Conservation (phyloP, 352 stramenopile species). For the Paralagenidium karlingii region DNA sequence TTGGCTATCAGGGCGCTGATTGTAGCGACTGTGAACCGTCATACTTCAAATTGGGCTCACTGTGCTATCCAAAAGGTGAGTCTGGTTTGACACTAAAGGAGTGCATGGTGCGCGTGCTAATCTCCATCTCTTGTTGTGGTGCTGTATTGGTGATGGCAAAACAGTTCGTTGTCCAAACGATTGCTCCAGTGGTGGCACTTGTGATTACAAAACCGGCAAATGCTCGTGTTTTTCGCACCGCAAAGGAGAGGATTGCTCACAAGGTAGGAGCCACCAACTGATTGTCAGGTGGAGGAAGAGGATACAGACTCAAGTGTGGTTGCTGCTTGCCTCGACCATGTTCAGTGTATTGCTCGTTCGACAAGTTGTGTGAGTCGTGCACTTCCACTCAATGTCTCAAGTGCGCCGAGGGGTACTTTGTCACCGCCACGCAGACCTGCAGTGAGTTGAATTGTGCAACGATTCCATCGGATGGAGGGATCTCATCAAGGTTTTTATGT, state of each 20-base stretch:
- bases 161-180: conserved; percentile 78
- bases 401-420: conserved; percentile 82
- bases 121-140: background rate
- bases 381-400: conserved; percentile 60
- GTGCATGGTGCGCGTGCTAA: background rate
- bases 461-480: background rate
- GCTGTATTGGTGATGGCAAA: background rate
- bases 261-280: conserved; percentile 10
- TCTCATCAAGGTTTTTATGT: background rate
- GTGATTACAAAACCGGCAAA: conserved; percentile 80
- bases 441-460: conserved; percentile 13
- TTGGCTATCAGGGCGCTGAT: conserved; percentile 86
- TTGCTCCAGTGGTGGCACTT: conserved; percentile 78
- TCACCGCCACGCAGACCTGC: conserved; percentile 57
- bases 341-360: conserved; percentile 66
- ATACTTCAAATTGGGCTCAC: conserved; percentile 67
- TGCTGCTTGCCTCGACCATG: conserved; percentile 24
- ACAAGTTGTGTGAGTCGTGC: conserved; percentile 81
- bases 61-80: conserved; percentile 86
- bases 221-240: conserved; percentile 71
- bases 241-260: conserved; percentile 69
- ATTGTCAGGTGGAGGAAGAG: background rate
- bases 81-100: background rate
- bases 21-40: conserved; percentile 81
- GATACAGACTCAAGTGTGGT: background rate